phyloP scores from a whole-genome alignment of 495 filamentous ascomycete genomes.

The Penicillium cosmopolitanum region DNA sequence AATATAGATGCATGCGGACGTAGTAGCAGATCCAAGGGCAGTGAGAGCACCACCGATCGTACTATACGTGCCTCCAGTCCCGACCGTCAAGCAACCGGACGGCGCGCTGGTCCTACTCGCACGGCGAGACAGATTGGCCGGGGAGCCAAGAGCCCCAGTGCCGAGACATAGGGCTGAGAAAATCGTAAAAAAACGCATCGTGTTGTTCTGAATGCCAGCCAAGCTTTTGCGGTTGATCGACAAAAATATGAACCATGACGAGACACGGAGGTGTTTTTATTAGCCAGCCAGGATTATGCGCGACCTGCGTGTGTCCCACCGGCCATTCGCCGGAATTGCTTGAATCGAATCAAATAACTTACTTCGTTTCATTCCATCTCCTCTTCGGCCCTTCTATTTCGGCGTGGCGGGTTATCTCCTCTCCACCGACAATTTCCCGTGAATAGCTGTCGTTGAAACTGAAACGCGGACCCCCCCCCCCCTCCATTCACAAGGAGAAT shows the following conservation, averaged over 20 bases:
- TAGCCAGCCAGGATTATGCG: neutral
- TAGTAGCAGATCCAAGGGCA: conserved; percentile 27
- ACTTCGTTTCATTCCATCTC: neutral
- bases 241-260: neutral
- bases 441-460: conserved; percentile 5
- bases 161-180: conserved; percentile 19
- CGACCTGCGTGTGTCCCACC: neutral
- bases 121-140: conserved; percentile 15
- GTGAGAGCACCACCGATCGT: conserved; percentile 32
- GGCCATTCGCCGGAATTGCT: neutral
- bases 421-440: conserved; percentile 16
- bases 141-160: conserved; percentile 12
- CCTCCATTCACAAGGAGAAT: conserved; percentile 2
- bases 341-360: too few relatives aligned
- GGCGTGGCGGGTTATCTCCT: neutral
- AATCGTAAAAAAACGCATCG: conserved; percentile 6
- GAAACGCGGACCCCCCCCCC: neutral
- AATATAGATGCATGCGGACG: conserved; percentile 37
- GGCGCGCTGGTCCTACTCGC: conserved; percentile 30
- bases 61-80: conserved; percentile 27
- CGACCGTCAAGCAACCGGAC: conserved; percentile 35
- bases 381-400: neutral
- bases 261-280: neutral
- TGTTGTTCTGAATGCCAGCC: neutral
- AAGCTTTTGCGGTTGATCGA: conserved; percentile 1